Conservation (phyloP, 257 asterid species). For the Coffea eugenioides region DNA sequence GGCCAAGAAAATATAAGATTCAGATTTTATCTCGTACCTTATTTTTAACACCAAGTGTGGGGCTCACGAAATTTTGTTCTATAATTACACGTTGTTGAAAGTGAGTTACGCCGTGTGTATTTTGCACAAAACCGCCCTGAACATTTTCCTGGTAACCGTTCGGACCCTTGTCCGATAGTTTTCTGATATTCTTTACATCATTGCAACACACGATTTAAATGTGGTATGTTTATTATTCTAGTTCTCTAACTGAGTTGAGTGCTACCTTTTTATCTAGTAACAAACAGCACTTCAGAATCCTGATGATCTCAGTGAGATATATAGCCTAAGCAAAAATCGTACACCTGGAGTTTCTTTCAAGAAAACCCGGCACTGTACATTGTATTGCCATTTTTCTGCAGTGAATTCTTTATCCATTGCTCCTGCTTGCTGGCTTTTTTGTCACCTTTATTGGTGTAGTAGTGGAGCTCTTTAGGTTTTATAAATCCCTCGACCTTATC, state of each 20-base stretch:
- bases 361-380: background rate
- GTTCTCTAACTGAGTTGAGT: background rate
- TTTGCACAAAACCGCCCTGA: too few relatives aligned
- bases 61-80: too few relatives aligned
- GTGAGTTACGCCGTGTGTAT: too few relatives aligned
- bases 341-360: background rate
- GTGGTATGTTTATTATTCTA: background rate
- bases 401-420: background rate
- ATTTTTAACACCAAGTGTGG: too few relatives aligned
- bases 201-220: conserved; percentile 14
- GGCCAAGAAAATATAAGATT: too few relatives aligned
- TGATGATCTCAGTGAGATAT: conserved; percentile 7
- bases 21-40: too few relatives aligned
- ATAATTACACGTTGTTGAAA: too few relatives aligned
- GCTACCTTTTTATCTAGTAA: background rate
- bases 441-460: background rate
- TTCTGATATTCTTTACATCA: background rate
- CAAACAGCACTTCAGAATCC: background rate
- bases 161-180: too few relatives aligned
- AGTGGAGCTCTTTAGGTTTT: background rate
- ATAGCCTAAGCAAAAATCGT: background rate
- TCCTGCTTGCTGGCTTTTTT: background rate
- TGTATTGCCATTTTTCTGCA: background rate
- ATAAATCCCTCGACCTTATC: background rate
- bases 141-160: too few relatives aligned